phyloP scores from a whole-genome alignment of 306 rosid genomes.

The Styphnolobium japonicum region DNA sequence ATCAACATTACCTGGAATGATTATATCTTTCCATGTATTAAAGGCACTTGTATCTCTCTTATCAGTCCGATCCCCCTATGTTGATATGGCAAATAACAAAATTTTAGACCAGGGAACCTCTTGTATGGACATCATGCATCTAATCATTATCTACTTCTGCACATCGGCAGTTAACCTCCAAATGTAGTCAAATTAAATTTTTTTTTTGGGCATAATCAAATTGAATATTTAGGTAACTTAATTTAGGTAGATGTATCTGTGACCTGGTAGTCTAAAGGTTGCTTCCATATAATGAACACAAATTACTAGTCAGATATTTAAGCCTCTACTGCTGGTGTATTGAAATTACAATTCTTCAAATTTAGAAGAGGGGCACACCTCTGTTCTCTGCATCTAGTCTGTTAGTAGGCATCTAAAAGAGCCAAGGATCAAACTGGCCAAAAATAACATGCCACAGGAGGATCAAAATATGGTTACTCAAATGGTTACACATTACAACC shows the following conservation, averaged over 20 bases:
- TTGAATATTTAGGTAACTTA: neutral
- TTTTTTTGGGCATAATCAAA: neutral
- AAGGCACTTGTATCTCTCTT: constrained; percentile 87
- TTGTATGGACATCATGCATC: neutral
- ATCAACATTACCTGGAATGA: constrained; percentile 94
- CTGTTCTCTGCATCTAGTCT: too few relatives aligned
- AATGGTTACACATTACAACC: too few relatives aligned
- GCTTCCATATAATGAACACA: neutral
- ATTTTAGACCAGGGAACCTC: neutral
- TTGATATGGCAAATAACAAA: constrained; percentile 30
- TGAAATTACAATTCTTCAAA: neutral
- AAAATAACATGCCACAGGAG: too few relatives aligned
- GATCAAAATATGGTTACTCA: too few relatives aligned
- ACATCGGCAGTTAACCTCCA: neutral
- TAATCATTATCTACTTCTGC: neutral
- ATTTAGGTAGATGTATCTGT: neutral
- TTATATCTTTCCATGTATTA: constrained; percentile 96
- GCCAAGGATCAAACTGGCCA: too few relatives aligned
- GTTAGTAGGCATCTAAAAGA: too few relatives aligned
- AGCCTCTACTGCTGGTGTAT: neutral
- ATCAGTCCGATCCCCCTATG: constrained; percentile 95
- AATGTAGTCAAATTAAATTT: neutral
- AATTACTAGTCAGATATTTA: neutral
- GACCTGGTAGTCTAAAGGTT: neutral
- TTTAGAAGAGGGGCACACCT: too few relatives aligned